Evolutionary conservation across 2,329 filamentous ascomycete species (phyloP).

Genomic region (Helotiales sp.): DNA sequence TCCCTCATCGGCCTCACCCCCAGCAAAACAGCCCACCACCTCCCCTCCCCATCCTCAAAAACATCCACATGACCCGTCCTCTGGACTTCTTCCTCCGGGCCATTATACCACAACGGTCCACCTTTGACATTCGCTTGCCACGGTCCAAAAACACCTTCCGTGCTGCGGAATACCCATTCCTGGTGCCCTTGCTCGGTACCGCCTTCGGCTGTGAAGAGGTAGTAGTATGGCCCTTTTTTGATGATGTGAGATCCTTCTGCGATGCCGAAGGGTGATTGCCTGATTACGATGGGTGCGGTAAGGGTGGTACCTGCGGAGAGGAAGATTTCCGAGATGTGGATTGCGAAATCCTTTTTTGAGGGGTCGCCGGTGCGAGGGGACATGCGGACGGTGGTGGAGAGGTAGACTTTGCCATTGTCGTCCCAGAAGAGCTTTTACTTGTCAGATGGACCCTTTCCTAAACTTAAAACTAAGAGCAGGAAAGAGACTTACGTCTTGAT

Average conservation of each 20-base stretch:
- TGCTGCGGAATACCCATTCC: slow-evolving; percentile 60
- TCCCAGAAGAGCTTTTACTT: slow-evolving; percentile 57
- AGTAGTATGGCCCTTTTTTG: slow-evolving; percentile 62
- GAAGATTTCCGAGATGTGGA: slow-evolving; percentile 52
- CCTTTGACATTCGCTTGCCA: slow-evolving; percentile 64
- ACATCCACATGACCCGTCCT: slow-evolving; percentile 52
- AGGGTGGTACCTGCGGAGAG: slow-evolving; percentile 60
- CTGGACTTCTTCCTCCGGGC: slow-evolving; percentile 52
- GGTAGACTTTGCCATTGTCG: slow-evolving; percentile 59
- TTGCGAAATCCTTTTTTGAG: slow-evolving; percentile 57
- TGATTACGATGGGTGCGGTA: slow-evolving; percentile 53
- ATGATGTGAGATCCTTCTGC: slow-evolving; percentile 65
- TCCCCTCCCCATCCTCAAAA: slow-evolving; percentile 47
- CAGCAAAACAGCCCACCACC: slow-evolving; percentile 49
- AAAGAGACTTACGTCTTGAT: slow-evolving; percentile 54
- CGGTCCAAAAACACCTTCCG: slow-evolving; percentile 58
- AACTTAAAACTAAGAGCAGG: slow-evolving; percentile 55
- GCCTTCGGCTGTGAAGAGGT: slow-evolving; percentile 63
- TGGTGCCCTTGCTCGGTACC: slow-evolving; percentile 66
- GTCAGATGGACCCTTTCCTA: background rate
- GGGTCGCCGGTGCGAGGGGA: slow-evolving; percentile 43
- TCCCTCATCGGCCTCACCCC: slow-evolving; percentile 21
- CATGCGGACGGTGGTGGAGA: slow-evolving; percentile 49
- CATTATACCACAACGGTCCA: slow-evolving; percentile 57
- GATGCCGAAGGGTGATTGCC: slow-evolving; percentile 64